Base-by-base conservation (phyloP, 306 rosid species). In the Cucumis melo region DNA sequence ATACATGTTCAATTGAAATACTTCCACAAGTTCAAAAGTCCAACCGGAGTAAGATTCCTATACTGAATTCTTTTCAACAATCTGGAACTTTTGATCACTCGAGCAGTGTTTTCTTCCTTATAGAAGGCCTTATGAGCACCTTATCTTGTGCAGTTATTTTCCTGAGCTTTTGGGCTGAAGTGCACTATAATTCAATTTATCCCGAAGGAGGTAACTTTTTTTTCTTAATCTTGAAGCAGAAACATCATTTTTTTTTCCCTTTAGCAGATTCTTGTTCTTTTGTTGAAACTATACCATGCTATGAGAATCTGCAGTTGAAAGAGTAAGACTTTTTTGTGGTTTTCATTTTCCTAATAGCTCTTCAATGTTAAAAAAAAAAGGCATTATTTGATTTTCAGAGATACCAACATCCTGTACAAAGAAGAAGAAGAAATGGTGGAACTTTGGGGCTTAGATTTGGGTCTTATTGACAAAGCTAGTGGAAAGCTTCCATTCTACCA, bases 381-480 rank as follows among this genome's bases (percentile, higher is more conserved):
- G 7, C 21, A 70, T 54, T 63, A 17, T 59, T 51, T 39, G 39
- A 4, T 60, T 15, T 82, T 41, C 83, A 86, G 89, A 86, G 39
- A 81, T 88, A 59, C 95, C 95, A 29, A 51, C 80, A 0, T 71
- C 82, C 14, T 19, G 21, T 74, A 13, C 50, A 39, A 88, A 64
- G 95, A 94, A 83, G 79, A 91, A 92, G 91, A 90, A 87, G 88
- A 91, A 61, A 83, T 91, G 96, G 98, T 94, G 93, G 97, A 84
- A 84, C 77, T 79, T 83, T 13, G 75, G 77, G 41, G 77, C 29
- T 42, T 86, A 82, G 83, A 74, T 23, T 75, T 34, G 24, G 34
- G 24, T 29, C 24, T 7, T 15, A 1, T 32, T 32, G 21, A 17
- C 41, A 50, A 46, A 20, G 23, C 14, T 10, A 27, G 10, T 17